Conservation (phyloP, 495 filamentous ascomycete species). For the Talaromyces wortmannii region DNA sequence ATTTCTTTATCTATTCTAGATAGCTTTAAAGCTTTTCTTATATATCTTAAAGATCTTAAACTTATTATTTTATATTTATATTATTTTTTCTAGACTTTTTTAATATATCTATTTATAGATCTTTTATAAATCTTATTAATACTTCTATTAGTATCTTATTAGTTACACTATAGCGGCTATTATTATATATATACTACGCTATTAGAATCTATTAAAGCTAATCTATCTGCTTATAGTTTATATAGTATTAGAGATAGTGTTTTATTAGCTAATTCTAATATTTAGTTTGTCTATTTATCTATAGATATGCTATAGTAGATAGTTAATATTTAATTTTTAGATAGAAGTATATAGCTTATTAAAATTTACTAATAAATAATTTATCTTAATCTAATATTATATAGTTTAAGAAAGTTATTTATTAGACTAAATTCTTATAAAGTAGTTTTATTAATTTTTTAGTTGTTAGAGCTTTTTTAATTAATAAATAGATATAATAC, state of each 20-base stretch:
- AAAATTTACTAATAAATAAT: conserved; percentile 5
- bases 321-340: no score
- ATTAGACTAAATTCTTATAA: not conserved
- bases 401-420: not conserved
- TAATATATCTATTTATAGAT: not conserved
- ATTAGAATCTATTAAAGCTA: no score
- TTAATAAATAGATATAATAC: not conserved
- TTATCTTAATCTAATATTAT: conserved; percentile 7
- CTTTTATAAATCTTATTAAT: not conserved
- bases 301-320: no score
- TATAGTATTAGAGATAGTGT: no score
- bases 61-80: not conserved
- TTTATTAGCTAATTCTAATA: no score
- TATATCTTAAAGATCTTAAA: not conserved
- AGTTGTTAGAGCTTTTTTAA: not conserved
- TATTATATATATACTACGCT: no score
- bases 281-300: no score
- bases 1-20: not conserved
- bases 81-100: not conserved
- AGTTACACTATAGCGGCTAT: no score
- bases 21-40: not conserved
- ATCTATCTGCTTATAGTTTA: no score
- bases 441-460: not conserved
- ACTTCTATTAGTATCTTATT: no score
- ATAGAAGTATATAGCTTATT: no score